Conservation (phyloP, 1,139 yeast genomes). For the Sugiyamaella japonica region DNA sequence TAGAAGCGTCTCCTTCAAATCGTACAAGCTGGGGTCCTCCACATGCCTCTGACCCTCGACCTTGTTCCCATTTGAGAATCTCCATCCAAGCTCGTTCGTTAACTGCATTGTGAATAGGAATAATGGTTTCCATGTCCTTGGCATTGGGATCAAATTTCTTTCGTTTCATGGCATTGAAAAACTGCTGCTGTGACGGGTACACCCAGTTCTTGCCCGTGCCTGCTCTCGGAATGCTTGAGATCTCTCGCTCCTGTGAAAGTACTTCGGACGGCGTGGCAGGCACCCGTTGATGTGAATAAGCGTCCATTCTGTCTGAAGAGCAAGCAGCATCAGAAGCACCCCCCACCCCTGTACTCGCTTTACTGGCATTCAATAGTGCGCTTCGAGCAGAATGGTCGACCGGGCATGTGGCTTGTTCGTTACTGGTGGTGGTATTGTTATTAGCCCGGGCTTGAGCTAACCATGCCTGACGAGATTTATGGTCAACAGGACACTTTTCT, state of each 20-base stretch:
- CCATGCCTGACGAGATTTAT: constrained; percentile 34
- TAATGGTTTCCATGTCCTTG: constrained; percentile 82
- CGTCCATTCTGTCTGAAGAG: constrained; percentile 37
- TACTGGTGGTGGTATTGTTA: background rate
- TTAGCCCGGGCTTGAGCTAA: constrained; percentile 23
- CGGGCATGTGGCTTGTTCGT: constrained; percentile 51
- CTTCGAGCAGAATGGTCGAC: constrained; percentile 63
- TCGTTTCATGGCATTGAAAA: constrained; percentile 89
- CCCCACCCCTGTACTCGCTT: constrained; percentile 21
- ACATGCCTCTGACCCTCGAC: constrained; percentile 55
- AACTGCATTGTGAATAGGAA: constrained; percentile 91
- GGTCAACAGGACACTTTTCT: constrained; percentile 41
- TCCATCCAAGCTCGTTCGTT: constrained; percentile 92
- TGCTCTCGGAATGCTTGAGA: constrained; percentile 84
- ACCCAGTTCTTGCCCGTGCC: constrained; percentile 68
- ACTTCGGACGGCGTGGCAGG: constrained; percentile 37
- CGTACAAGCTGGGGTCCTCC: constrained; percentile 85
- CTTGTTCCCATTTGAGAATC: constrained; percentile 80
- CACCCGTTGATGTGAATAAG: constrained; percentile 29
- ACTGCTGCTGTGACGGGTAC: constrained; percentile 94
- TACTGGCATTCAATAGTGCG: constrained; percentile 42
- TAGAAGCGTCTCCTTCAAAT: constrained; percentile 84
- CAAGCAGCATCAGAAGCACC: constrained; percentile 28
- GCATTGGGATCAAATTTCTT: constrained; percentile 85
- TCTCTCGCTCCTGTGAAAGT: constrained; percentile 57